Evolutionary conservation across 768 basidiomycete species (phyloP).

Genomic region (Pisolithus microcarpus): DNA sequence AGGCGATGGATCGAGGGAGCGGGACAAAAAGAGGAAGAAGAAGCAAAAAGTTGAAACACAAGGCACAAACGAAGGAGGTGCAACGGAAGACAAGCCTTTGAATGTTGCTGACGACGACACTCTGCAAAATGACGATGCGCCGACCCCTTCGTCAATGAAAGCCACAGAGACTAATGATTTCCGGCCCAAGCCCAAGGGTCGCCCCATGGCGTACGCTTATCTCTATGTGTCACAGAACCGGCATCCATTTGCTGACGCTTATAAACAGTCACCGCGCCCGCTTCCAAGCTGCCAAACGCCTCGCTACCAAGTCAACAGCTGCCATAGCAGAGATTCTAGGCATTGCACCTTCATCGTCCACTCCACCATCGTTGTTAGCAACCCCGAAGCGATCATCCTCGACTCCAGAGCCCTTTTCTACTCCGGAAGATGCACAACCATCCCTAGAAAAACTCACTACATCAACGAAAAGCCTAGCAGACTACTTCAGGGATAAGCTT

Average conservation of each 20-base stretch:
- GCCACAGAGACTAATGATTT: not conserved
- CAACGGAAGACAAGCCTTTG: conserved; percentile 10
- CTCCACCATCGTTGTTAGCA: conserved; percentile 28
- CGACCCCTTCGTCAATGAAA: not conserved
- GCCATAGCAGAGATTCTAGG: conserved; percentile 91
- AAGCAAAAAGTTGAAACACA: conserved; percentile 13
- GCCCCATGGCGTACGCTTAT: conserved; percentile 25
- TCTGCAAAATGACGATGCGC: not conserved
- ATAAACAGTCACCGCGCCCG: conserved; percentile 69
- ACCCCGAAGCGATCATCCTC: conserved; percentile 9
- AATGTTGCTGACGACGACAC: conserved; percentile 14
- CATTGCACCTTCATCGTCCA: conserved; percentile 45
- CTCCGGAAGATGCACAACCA: conserved; percentile 25
- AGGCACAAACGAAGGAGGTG: no score
- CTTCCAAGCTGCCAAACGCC: conserved; percentile 71
- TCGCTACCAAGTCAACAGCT: conserved; percentile 62
- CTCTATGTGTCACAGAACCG: not conserved
- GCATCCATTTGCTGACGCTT: conserved; percentile 1
- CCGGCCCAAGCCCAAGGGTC: conserved; percentile 12
- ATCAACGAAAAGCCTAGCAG: conserved; percentile 69
- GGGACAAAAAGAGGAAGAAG: conserved; percentile 26
- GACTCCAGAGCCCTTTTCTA: conserved; percentile 28
- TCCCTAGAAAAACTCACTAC: conserved; percentile 53
- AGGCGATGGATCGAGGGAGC: conserved; percentile 8
- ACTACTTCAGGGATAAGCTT: conserved; percentile 87